Percentiles rank a stretch among this genome's conserved stretches.
Conservation (phyloP, 495 filamentous ascomycete genomes). For the Tirmania nivea region DNA sequence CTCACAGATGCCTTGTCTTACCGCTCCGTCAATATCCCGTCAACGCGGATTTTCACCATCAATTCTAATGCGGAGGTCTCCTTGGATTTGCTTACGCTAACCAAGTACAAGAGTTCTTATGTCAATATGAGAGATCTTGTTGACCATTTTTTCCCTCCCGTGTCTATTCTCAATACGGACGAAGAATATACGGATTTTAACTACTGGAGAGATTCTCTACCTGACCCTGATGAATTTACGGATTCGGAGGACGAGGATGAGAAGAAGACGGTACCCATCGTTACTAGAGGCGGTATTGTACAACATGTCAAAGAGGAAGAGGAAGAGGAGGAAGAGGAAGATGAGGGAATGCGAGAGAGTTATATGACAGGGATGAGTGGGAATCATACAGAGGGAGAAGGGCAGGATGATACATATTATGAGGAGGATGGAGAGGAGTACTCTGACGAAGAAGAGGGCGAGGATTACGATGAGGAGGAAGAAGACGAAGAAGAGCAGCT, state of each 20-base stretch:
- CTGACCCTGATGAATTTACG: constrained; percentile 58
- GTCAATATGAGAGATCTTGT: constrained; percentile 89
- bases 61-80: constrained; percentile 94
- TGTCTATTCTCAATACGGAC: constrained; percentile 52
- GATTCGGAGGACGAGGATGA: constrained; percentile 46
- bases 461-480: constrained; percentile 21
- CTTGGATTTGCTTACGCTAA: constrained; percentile 73
- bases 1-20: constrained; percentile 94
- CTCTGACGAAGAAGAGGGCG: constrained; percentile 23
- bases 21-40: constrained; percentile 82
- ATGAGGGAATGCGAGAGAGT: constrained; percentile 6
- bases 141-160: constrained; percentile 88
- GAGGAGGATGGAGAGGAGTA: constrained; percentile 27
- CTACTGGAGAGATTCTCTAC: constrained; percentile 59
- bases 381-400: constrained; percentile 21
- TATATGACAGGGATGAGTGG: constrained; percentile 5
- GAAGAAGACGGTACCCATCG: constrained; percentile 9
- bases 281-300: neutral
- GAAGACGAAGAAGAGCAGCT: constrained; percentile 9
- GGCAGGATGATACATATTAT: constrained; percentile 22
- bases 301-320: constrained; percentile 17
- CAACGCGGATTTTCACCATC: constrained; percentile 91
- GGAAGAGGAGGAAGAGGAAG: constrained; percentile 22
- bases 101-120: constrained; percentile 91
- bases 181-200: constrained; percentile 80